phyloP scores from a whole-genome alignment of 2,329 filamentous ascomycete species.

The Triangularia setosa region DNA sequence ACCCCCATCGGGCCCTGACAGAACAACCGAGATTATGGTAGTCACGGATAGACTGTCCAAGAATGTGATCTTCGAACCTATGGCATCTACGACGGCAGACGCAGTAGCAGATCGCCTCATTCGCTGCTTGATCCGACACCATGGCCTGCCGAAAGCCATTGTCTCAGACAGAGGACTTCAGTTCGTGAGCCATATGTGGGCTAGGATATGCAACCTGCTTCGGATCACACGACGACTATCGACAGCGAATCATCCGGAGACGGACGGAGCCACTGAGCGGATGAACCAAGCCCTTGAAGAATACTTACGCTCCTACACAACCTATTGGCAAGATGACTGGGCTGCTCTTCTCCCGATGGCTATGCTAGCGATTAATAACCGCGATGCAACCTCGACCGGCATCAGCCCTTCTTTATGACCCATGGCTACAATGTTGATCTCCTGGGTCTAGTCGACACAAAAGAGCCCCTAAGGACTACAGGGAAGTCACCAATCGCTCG shows the following conservation, averaged over 20 bases:
- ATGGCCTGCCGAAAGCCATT: neutral
- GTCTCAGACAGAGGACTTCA: neutral
- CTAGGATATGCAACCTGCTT: slow-evolving; percentile 1
- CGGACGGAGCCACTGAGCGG: slow-evolving; percentile 3
- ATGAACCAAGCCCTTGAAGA: neutral
- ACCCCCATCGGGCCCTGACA: neutral
- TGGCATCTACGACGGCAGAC: neutral
- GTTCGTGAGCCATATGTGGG: neutral
- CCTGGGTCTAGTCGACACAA: too few species aligned
- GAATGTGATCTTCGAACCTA: neutral
- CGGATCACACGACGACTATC: neutral
- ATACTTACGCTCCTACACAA: slow-evolving; percentile 3
- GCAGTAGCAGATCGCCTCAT: neutral
- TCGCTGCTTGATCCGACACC: neutral
- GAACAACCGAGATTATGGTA: neutral
- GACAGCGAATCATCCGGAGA: slow-evolving; percentile 1
- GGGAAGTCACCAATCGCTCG: too few species aligned
- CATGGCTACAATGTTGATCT: slow-evolving; percentile 3
- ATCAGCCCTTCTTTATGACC: slow-evolving; percentile 1
- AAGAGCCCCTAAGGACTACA: too few species aligned
- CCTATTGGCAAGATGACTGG: slow-evolving; percentile 4
- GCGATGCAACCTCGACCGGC: neutral
- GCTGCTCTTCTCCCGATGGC: neutral
- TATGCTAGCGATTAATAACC: slow-evolving; percentile 10
- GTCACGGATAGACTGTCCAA: slow-evolving; percentile 2